Evolutionary conservation across 768 basidiomycete genomes (phyloP).

Genomic region (Flagelloscypha sp.): DNA sequence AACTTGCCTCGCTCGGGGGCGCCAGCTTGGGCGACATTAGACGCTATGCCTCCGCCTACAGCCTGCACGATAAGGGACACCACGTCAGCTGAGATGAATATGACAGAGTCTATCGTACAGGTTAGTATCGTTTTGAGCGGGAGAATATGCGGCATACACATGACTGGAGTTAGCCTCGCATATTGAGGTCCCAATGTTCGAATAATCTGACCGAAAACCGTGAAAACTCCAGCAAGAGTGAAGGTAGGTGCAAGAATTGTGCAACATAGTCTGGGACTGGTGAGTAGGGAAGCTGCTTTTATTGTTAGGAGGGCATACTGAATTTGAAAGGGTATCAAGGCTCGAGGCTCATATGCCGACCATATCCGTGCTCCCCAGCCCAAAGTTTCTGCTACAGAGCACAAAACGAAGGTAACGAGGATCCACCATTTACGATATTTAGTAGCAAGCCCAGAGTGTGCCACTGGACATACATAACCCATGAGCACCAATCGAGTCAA

Average conservation of each 20-base stretch:
- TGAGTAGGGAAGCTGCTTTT: too few species aligned
- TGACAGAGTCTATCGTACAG: too few species aligned
- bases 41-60: conserved; percentile 18
- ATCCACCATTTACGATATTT: conserved; percentile 33
- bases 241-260: conserved; percentile 40
- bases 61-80: conserved; percentile 19
- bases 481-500: too few species aligned
- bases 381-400: conserved; percentile 1
- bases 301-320: conserved; percentile 23
- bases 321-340: conserved; percentile 27
- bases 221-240: conserved; percentile 37
- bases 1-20: too few species aligned
- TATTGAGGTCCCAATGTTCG: conserved; percentile 23
- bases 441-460: conserved; percentile 38
- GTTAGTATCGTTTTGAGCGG: too few species aligned
- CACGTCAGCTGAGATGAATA: conserved; percentile 9
- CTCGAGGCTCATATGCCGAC: conserved; percentile 8
- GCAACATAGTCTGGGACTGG: conserved; percentile 23
- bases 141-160: conserved; percentile 17
- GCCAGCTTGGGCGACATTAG: conserved; percentile 6
- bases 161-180: conserved; percentile 24
- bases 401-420: conserved; percentile 1
- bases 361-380: conserved; percentile 4
- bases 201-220: conserved; percentile 33
- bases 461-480: too few species aligned